Evolutionary conservation across 2,329 filamentous ascomycete genomes (phyloP), one percentile per base, ranked within the genome.

Genomic region (Fusarium torreyae): DNA sequence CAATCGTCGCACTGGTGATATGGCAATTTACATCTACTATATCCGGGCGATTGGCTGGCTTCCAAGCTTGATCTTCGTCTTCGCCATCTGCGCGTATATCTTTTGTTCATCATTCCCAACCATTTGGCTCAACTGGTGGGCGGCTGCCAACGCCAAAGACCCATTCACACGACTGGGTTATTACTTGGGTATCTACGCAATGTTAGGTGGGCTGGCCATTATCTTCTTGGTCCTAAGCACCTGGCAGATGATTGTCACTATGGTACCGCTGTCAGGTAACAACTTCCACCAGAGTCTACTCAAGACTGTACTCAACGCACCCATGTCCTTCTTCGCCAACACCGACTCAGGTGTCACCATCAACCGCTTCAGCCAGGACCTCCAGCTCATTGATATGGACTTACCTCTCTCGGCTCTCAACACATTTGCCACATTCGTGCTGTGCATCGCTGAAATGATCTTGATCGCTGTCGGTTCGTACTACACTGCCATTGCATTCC

Each of bases 321-420:
- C 78, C 26, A 70, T 80, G 64, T 75, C 75, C 10, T 81, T 81
- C 66, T 79, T 79, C 42, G 74, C 75, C 2, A 51, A 68, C 4
- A 79, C 75, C 4, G 80, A 82, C 49, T 64, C 74, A 7, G 80
- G 81, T 1, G 48, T 75, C 4, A 79, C 77, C 7, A 73, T 78
- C 28, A 82, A 82, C 50, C 62, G 80, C 15, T 82, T 82, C 57
- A 80, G 77, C 28, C 80, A 82, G 48, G 81, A 82, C 53, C 66
- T 82, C 0, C 76, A 77, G 36, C 75, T 82, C 4, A 76, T 82
- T 11, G 81, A 82, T 43, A 78, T 74, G 48, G 76, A 79, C 22
- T 63, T 81, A 1, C 80, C 80, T 4, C 53, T 74, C 0, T 60
- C 68, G 3, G 73, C 70, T 1, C 63, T 75, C 8, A 73, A 75